These are phyloP conservation scores for Cladosporium colombiae DNA, from an alignment of 2,329 filamentous ascomycete species.

Conservation along the genomic window DNA sequence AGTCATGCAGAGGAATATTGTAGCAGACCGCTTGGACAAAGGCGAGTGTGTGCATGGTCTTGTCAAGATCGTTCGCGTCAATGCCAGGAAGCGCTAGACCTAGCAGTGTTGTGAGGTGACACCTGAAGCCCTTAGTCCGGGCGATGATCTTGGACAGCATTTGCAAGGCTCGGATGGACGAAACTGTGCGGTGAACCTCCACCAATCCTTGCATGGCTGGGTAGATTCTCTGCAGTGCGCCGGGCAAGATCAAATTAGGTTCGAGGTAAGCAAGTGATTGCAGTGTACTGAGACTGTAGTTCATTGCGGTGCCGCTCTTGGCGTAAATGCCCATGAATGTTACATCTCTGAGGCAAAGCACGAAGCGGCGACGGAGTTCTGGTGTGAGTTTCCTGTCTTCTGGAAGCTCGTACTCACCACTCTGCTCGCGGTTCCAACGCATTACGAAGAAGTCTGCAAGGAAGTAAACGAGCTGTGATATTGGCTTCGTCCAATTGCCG, in stretches of 20 bases:
- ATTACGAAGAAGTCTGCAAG: constrained; percentile 95
- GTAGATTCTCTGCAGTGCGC: constrained; percentile 92
- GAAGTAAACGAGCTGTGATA: constrained; percentile 89
- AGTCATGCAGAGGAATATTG: constrained; percentile 86
- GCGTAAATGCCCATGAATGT: constrained; percentile 98
- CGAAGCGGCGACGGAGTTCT: constrained; percentile 84
- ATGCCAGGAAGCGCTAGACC: constrained; percentile 92
- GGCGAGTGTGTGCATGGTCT: constrained; percentile 89
- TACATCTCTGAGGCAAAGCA: constrained; percentile 83
- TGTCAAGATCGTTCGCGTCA: constrained; percentile 95
- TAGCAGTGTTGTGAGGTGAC: constrained; percentile 91
- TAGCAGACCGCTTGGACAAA: constrained; percentile 96
- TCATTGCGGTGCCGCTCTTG: constrained; percentile 89
- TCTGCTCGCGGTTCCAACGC: constrained; percentile 94
- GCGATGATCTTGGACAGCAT: constrained; percentile 90
- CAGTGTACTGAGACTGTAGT: constrained; percentile 85
- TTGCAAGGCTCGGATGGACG: constrained; percentile 86
- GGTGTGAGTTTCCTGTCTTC: constrained; percentile 75
- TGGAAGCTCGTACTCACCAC: constrained; percentile 85
- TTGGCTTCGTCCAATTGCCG: constrained; percentile 83
- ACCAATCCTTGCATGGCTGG: constrained; percentile 95
- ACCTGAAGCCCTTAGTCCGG: constrained; percentile 91
- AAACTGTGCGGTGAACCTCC: constrained; percentile 94
- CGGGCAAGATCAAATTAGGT: constrained; percentile 86
- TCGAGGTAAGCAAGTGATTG: constrained; percentile 89